Percentiles rank a stretch among this genome's conserved stretches.
Conservation (phyloP, 1,139 yeast species). For the Zygoascus sp. region DNA sequence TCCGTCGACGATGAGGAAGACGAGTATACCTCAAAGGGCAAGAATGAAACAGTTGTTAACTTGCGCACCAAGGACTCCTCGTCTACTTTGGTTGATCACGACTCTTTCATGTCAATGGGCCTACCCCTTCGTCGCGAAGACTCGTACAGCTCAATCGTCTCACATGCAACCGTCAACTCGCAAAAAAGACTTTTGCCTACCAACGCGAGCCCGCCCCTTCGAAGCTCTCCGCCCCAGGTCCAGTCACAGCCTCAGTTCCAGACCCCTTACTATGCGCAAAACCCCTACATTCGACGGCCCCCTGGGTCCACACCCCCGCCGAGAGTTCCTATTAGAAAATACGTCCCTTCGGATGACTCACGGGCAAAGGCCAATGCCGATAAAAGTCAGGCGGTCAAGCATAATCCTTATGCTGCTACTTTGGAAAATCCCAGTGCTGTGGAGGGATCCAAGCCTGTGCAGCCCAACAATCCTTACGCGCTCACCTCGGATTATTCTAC, state of each 20-base stretch:
- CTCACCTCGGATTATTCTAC: no score
- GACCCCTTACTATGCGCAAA: background rate
- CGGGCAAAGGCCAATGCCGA: no score
- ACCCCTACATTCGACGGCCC: background rate
- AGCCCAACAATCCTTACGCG: no score
- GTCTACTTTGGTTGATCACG: conserved; percentile 8
- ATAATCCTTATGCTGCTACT: background rate
- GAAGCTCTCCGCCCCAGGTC: background rate
- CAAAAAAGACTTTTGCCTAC: conserved; percentile 1
- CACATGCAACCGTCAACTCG: conserved; percentile 8
- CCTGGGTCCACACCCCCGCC: background rate
- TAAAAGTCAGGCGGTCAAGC: no score
- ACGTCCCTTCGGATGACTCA: background rate
- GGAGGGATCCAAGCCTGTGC: no score
- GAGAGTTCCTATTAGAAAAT: background rate
- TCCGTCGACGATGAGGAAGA: conserved; percentile 12
- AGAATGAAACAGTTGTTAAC: background rate
- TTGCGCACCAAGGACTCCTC: conserved; percentile 4
- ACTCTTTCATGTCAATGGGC: conserved; percentile 3
- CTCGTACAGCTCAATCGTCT: conserved; percentile 1
- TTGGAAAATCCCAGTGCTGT: background rate
- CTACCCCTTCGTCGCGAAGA: background rate
- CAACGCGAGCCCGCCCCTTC: background rate
- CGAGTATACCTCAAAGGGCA: background rate
- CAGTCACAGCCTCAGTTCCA: background rate